These are phyloP conservation scores for Citrus reticulata DNA, from an alignment of 345 rosid genomes.

Conservation along the genomic window DNA sequence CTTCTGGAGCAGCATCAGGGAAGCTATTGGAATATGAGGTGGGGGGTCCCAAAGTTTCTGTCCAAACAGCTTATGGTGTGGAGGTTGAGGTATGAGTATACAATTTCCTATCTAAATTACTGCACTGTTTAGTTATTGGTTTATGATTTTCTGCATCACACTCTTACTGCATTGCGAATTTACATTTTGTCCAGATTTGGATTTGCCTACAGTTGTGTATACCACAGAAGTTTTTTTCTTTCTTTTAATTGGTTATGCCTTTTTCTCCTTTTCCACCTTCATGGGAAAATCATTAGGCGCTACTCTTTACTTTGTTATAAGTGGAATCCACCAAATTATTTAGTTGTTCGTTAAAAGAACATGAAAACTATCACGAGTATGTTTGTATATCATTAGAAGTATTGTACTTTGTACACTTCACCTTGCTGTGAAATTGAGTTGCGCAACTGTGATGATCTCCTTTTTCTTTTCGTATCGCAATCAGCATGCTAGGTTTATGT, in stretches of 20 bases:
- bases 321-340: not conserved
- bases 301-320: not conserved
- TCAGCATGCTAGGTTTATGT: not conserved
- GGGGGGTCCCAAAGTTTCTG: conserved; percentile 95
- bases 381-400: not conserved
- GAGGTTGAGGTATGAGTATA: conserved; percentile 84
- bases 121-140: not conserved
- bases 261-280: not conserved
- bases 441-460: not conserved
- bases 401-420: not conserved
- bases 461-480: not conserved
- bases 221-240: not conserved
- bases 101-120: conserved; percentile 1
- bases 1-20: conserved; percentile 99
- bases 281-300: not conserved
- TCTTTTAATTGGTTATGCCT: not conserved
- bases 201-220: not conserved
- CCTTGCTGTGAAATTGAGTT: not conserved
- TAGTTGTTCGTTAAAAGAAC: not conserved
- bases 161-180: not conserved
- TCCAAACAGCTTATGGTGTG: conserved; percentile 94
- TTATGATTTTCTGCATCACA: not conserved
- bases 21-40: conserved; percentile 91
- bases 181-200: not conserved
- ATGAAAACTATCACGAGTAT: not conserved